A percentile compares a stretch with the other conserved stretches of the same genome.
These are phyloP conservation scores for Pelargonium australe DNA, from an alignment of 441 rosid species.

Conservation along the genomic window DNA sequence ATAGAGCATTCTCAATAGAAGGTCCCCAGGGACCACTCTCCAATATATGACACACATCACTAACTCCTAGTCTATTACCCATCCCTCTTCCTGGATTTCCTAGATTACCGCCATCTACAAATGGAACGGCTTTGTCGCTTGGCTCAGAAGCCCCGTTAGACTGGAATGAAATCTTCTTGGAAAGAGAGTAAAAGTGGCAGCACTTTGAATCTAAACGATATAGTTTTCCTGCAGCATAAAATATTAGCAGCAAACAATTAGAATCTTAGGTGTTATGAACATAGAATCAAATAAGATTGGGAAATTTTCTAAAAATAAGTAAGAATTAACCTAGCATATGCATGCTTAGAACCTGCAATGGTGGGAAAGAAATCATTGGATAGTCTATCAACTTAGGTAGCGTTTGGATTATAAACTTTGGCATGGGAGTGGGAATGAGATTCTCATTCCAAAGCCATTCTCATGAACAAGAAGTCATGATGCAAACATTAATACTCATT, in stretches of 20 bases:
- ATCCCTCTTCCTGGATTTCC: slow-evolving; percentile 32
- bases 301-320: too few species aligned
- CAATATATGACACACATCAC: slow-evolving; percentile 50
- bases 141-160: slow-evolving; percentile 32
- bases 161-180: slow-evolving; percentile 32
- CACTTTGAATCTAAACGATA: slow-evolving; percentile 19
- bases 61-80: slow-evolving; percentile 31
- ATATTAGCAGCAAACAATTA: not conserved
- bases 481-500: too few species aligned
- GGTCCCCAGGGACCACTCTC: slow-evolving; percentile 71
- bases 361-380: too few species aligned
- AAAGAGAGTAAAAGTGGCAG: slow-evolving; percentile 19
- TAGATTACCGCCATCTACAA: slow-evolving; percentile 22
- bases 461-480: too few species aligned
- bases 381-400: too few species aligned
- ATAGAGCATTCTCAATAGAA: slow-evolving; percentile 47
- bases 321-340: too few species aligned
- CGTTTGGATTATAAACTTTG: too few species aligned
- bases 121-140: slow-evolving; percentile 20
- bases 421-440: too few species aligned
- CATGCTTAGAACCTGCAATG: too few species aligned
- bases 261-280: not conserved
- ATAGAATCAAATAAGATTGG: not conserved
- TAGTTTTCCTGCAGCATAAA: slow-evolving; percentile 34
- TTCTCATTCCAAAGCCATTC: too few species aligned